These are phyloP conservation scores for Metschnikowia aberdeeniae DNA, from an alignment of 805 yeast species.

Conservation along the genomic window DNA sequence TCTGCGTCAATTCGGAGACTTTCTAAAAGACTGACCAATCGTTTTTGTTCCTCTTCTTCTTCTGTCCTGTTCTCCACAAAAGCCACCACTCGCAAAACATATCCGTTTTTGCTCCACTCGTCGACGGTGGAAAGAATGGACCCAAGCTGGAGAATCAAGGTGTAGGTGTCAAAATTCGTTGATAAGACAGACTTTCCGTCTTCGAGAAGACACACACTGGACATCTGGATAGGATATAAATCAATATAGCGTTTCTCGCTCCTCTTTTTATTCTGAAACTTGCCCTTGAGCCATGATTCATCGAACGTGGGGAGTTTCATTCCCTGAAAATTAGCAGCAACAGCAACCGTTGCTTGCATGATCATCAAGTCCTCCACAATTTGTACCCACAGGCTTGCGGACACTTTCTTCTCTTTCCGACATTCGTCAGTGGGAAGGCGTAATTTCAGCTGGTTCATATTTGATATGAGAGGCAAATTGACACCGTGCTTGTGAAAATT, in stretches of 20 bases:
- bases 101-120: conserved; percentile 74
- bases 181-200: conserved; percentile 69
- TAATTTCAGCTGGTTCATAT: conserved; percentile 20
- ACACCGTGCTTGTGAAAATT: conserved; percentile 51
- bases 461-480: conserved; percentile 21
- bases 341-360: conserved; percentile 88
- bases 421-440: conserved; percentile 74
- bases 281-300: conserved; percentile 15
- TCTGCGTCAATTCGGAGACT: conserved; percentile 83
- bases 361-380: conserved; percentile 84
- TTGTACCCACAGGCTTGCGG: conserved; percentile 84
- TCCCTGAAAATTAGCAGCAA: conserved; percentile 80
- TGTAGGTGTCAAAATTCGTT: conserved; percentile 93
- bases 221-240: conserved; percentile 95
- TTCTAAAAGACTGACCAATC: conserved; percentile 62
- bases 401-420: conserved; percentile 63
- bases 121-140: conserved; percentile 92
- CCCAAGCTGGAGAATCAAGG: conserved; percentile 88
- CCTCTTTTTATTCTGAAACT: background rate
- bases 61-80: conserved; percentile 80
- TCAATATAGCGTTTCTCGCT: conserved; percentile 61
- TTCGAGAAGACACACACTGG: conserved; percentile 67
- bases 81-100: conserved; percentile 73
- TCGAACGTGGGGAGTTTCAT: conserved; percentile 55
- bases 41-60: conserved; percentile 59